Evolutionary conservation across 176 grass and related monocot species (phyloP).

Genomic region (Oryza coarctata): DNA sequence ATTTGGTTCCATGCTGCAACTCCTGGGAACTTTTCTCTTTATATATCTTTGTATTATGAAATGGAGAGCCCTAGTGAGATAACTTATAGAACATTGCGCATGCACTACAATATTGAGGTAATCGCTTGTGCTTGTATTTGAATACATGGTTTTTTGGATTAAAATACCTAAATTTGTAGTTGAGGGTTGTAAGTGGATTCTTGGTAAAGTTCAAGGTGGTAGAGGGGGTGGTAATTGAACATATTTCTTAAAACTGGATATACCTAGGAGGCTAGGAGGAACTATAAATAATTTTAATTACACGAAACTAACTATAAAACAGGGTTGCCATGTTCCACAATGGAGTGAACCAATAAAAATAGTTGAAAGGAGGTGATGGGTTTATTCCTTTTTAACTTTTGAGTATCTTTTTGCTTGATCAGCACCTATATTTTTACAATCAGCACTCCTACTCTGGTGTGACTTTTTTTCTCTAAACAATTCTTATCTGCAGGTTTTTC

Average conservation of each 20-base stretch:
- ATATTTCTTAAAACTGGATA: neutral
- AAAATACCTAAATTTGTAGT: neutral
- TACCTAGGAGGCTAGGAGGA: neutral
- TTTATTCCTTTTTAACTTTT: neutral
- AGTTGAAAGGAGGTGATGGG: neutral
- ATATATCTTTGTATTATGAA: constrained; percentile 92
- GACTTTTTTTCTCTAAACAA: constrained; percentile 1
- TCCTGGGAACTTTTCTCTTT: constrained; percentile 70
- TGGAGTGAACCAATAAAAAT: neutral
- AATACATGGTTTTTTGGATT: constrained; percentile 20
- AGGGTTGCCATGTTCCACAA: neutral
- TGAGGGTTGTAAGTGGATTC: neutral
- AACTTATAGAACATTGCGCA: constrained; percentile 79
- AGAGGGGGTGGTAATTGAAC: neutral
- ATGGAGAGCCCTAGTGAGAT: constrained; percentile 82
- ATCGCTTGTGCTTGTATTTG: neutral
- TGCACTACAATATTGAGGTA: constrained; percentile 83
- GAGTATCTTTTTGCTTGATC: constrained; percentile 5
- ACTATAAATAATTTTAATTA: neutral
- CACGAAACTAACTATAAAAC: neutral
- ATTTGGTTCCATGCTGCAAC: constrained; percentile 96
- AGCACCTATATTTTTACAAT: neutral
- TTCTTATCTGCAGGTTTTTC: constrained; percentile 66
- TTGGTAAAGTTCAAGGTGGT: neutral
- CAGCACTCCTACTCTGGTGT: neutral